Base-by-base conservation (phyloP, 2,329 filamentous ascomycete genomes). In the Triangularia verruculosa region DNA sequence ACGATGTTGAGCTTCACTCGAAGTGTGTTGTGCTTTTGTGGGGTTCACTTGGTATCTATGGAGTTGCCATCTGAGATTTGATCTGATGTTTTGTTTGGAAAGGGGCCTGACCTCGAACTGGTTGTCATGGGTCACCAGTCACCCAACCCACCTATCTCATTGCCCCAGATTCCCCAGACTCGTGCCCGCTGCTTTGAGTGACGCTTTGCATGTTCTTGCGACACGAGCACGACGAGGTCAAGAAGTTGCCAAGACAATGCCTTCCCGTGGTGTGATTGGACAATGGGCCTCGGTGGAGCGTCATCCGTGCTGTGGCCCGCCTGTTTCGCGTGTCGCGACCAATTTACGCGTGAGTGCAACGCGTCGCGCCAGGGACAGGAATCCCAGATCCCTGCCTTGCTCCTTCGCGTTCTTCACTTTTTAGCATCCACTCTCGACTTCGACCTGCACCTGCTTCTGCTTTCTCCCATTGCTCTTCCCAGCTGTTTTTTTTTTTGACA, bases 361-460 rank as follows among this genome's bases (percentile, higher is more conserved):
- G 57, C 57, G 57, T 58, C 57, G 57, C 34, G 39, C 13, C 27
- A 30, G 22, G 57, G 34, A 39, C 43, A 59, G 32, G 39, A 28
- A 59, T 52, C 57, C 39, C 9, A 11, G 57, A 59, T 52, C 57
- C 57, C 39, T 59, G 57, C 47, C 51, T 54, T 28, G 51, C 51
- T 54, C 51, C 51, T 54, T 12, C 25, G 22, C 51, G 25, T 52
- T 43, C 39, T 59, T 39, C 39, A 59, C 57, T 59, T 59, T 59
- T 59, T 52, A 59, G 57, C 34, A 59, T 59, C 57, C 57, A 59
- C 57, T 47, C 7, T n/a, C 39, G 17, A 47, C 25, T 27, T 39
- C 32, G 9, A 34, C 22, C 34, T 59, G 57, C 57, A 24, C 55
- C 43, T 59, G 22, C 57, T 32, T 58, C 32, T 25, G 24, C n/a